These are phyloP conservation scores for Colletotrichum horii DNA, from an alignment of 2,329 filamentous ascomycete genomes.

Conservation along the genomic window DNA sequence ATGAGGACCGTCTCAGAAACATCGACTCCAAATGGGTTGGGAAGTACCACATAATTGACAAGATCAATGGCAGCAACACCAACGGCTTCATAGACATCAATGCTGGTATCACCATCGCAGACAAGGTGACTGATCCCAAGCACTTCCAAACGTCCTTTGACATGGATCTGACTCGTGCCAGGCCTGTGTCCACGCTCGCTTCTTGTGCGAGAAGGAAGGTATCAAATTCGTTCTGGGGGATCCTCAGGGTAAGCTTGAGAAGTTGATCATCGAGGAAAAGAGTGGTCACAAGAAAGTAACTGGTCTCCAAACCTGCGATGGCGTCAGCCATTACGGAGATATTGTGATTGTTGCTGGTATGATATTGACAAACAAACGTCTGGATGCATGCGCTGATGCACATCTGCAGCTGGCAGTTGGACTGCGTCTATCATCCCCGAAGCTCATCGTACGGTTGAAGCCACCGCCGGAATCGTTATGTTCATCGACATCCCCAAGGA, in stretches of 20 bases:
- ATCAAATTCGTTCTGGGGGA: background rate
- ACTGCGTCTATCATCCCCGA: slow-evolving; percentile 32
- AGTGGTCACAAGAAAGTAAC: slow-evolving; percentile 21
- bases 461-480: slow-evolving; percentile 41
- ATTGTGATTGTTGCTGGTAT: slow-evolving; percentile 28
- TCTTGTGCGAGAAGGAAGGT: background rate
- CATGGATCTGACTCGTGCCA: background rate
- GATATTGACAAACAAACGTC: background rate
- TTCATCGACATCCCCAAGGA: slow-evolving; percentile 35
- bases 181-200: background rate
- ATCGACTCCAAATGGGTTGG: slow-evolving; percentile 26
- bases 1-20: slow-evolving; percentile 14
- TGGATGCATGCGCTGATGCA: background rate
- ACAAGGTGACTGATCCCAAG: slow-evolving; percentile 24
- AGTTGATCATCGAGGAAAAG: background rate
- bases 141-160: background rate
- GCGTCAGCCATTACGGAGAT: slow-evolving; percentile 25
- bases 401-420: slow-evolving; percentile 27
- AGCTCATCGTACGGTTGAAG: slow-evolving; percentile 33
- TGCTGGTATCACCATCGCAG: slow-evolving; percentile 29
- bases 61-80: slow-evolving; percentile 25
- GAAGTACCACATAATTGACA: slow-evolving; percentile 27
- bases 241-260: background rate
- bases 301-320: slow-evolving; percentile 33
- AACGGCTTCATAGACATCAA: slow-evolving; percentile 30